Base-by-base conservation (phyloP, 306 rosid species). In the Lathyrus sativus region DNA sequence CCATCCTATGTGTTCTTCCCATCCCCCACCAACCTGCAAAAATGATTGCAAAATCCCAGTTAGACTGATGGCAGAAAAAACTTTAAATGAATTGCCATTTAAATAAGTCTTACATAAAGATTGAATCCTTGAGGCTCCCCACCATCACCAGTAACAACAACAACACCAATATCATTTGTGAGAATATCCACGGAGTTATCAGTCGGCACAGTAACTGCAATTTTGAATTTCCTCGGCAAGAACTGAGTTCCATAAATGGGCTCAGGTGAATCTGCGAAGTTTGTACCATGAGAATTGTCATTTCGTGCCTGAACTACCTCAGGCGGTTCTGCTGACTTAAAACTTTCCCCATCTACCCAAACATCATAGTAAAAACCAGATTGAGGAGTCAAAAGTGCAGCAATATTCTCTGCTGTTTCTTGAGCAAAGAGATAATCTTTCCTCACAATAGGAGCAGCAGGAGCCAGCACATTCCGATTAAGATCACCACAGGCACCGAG, bases 401-500 rank as follows among this genome's bases (percentile, higher is more conserved):
- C 99, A 65, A 95, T 85, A 80, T 95, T 80, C 54, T 95, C 99
- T 0, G 99, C 99, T 11, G 99, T 90, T 76, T 95, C 72, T 60
- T 95, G 99, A 58, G 99, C 99, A 39, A 88, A 88, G 12, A 88
- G 84, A 76, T 95, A 95, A 85, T 95, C 99, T 74, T 88, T 84
- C 48, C 91, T 87, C 8, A 77, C 39, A 48, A 90, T 2, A 4
- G 99, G 99, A 70, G 97, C 92, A 66, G 99, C 92, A 62, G 99
- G 97, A 78, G 99, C 99, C 79, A 95, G 99, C 59, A 95, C 99
- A 17, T 95, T 95, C 66, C 99, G 83, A 71, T 95, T 95, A 10
- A 95, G 82, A 81, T 95, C 99, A 45, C 99, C 99, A 53, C 99
- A 95, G 4, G 99, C 99, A 17, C 99, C 99, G 57, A 95, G 95